These are phyloP conservation scores for Fonsecaea pedrosoi DNA, from an alignment of 2,329 filamentous ascomycete species.

Conservation along the genomic window DNA sequence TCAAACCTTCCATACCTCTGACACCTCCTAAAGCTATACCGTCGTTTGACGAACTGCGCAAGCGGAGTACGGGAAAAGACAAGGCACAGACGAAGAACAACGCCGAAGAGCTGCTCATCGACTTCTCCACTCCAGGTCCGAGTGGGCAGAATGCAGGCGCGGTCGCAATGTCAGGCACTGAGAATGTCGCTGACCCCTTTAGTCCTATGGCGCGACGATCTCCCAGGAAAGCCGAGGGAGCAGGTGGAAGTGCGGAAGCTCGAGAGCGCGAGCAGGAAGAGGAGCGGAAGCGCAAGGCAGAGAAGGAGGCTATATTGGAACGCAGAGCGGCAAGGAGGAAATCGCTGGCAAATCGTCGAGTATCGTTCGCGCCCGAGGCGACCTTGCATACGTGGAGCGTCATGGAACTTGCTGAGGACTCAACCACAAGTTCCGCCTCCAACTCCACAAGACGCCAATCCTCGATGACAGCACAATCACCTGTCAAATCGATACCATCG, in stretches of 20 bases:
- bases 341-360: conserved; percentile 87
- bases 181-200: conserved; percentile 47
- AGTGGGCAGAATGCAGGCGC: conserved; percentile 47
- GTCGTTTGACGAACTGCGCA: conserved; percentile 60
- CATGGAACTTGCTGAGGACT: conserved; percentile 85
- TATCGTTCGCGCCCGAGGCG: conserved; percentile 96
- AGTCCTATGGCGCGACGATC: conserved; percentile 35
- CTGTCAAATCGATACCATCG: conserved; percentile 23
- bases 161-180: conserved; percentile 59
- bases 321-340: conserved; percentile 88
- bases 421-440: conserved; percentile 75
- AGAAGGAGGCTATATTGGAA: conserved; percentile 68
- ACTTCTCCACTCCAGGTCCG: conserved; percentile 51
- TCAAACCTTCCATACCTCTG: conserved; percentile 76
- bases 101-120: conserved; percentile 48
- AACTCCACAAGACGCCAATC: conserved; percentile 79
- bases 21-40: conserved; percentile 72
- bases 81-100: conserved; percentile 37
- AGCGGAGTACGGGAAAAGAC: conserved; percentile 49
- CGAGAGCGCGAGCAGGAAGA: conserved; percentile 73
- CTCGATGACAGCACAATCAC: conserved; percentile 53
- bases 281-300: conserved; percentile 64
- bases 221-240: conserved; percentile 16
- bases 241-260: conserved; percentile 3
- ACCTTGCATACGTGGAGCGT: conserved; percentile 98